Evolutionary conservation across 2,329 filamentous ascomycete species (phyloP).

Genomic region (Tolypocladium cylindrosporum): DNA sequence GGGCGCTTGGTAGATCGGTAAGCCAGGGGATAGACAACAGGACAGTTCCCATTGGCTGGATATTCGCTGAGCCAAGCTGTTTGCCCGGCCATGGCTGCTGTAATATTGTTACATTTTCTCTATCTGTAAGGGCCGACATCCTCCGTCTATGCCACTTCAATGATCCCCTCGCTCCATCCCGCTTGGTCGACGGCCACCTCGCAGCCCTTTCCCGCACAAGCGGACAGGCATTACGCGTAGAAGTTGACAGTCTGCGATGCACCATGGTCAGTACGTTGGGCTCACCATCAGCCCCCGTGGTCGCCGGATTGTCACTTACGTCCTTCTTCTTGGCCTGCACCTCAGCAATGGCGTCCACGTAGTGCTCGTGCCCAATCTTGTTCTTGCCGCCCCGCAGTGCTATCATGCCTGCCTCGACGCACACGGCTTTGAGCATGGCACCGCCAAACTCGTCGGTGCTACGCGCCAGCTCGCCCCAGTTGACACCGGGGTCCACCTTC

Average conservation of each 20-base stretch:
- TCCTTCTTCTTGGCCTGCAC: conserved; percentile 96
- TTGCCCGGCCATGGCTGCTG: neutral
- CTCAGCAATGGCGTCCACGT: conserved; percentile 95
- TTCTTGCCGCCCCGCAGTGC: conserved; percentile 86
- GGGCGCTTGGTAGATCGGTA: neutral
- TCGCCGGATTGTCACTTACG: conserved; percentile 29
- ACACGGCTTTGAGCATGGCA: conserved; percentile 95
- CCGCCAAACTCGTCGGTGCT: conserved; percentile 98
- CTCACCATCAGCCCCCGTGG: neutral
- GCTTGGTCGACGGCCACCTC: neutral
- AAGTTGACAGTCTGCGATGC: conserved; percentile 43
- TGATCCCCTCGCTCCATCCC: neutral
- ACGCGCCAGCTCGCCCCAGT: conserved; percentile 90
- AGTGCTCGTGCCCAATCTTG: conserved; percentile 97
- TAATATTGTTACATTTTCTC: neutral
- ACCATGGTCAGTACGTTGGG: neutral
- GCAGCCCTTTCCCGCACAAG: neutral
- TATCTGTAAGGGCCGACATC: neutral
- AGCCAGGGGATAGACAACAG: neutral
- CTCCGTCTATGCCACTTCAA: neutral
- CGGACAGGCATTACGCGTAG: conserved; percentile 30
- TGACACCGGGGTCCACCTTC: conserved; percentile 86
- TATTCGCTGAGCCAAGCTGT: neutral
- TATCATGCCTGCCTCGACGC: conserved; percentile 99
- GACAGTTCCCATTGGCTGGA: neutral